phyloP scores from a whole-genome alignment of 2,329 filamentous ascomycete species.

The Fusarium tricinctum region DNA sequence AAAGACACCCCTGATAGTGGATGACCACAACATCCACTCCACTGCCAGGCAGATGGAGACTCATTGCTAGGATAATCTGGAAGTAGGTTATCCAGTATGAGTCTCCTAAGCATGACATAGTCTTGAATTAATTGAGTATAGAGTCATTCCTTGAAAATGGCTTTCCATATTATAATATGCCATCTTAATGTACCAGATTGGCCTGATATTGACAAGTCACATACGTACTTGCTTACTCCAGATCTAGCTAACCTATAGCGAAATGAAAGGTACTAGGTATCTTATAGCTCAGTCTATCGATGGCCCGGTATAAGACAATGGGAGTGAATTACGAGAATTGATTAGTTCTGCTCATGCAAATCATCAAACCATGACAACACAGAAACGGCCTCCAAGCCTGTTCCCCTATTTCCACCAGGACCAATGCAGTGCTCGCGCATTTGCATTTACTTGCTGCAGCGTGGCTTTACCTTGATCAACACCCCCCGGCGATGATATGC shows the following conservation, averaged over 20 bases:
- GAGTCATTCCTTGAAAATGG: not conserved
- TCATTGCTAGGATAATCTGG: too few relatives aligned
- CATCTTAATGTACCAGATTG: not conserved
- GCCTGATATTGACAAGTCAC: too few relatives aligned
- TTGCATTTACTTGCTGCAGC: constrained; percentile 4
- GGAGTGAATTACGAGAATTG: constrained; percentile 3
- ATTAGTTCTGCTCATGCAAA: constrained; percentile 1
- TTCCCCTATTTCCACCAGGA: constrained; percentile 2
- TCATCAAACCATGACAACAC: constrained; percentile 8
- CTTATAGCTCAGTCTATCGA: not conserved
- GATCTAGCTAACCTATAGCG: too few relatives aligned
- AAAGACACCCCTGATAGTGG: constrained; percentile 24
- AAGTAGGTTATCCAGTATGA: too few relatives aligned
- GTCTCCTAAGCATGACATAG: too few relatives aligned
- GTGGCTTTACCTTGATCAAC: constrained; percentile 18
- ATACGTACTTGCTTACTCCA: too few relatives aligned
- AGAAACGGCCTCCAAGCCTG: not conserved
- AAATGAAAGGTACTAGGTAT: too few relatives aligned
- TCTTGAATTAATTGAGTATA: too few relatives aligned
- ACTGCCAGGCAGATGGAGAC: not conserved
- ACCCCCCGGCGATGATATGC: constrained; percentile 37
- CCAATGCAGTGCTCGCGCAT: constrained; percentile 18
- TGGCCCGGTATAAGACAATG: not conserved
- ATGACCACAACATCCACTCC: not conserved
- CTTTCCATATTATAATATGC: not conserved